A percentile compares a stretch with the other conserved stretches of the same genome.
These are phyloP conservation scores for Cercospora citrullina DNA, from an alignment of 2,329 filamentous ascomycete genomes.

Conservation along the genomic window DNA sequence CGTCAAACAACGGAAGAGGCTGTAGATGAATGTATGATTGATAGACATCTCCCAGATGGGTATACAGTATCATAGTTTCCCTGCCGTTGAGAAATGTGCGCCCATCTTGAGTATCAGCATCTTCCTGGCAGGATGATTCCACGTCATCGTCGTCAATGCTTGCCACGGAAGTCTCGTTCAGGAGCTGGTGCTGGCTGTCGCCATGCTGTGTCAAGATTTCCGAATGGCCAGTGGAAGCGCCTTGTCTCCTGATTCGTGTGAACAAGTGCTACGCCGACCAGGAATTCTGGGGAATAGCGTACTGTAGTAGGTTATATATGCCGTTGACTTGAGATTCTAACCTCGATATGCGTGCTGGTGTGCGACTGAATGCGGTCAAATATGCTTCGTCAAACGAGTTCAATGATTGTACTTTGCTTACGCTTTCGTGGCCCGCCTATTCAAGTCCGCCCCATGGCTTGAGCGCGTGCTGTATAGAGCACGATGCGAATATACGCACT, in stretches of 20 bases:
- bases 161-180: background rate
- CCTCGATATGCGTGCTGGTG: background rate
- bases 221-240: background rate
- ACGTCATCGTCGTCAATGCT: background rate
- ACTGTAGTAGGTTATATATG: background rate
- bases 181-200: background rate
- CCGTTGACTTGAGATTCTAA: background rate
- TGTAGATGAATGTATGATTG: background rate
- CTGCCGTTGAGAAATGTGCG: background rate
- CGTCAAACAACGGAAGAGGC: background rate
- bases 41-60: background rate
- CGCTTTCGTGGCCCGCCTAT: too few relatives aligned
- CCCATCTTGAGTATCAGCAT: background rate
- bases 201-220: background rate
- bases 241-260: background rate
- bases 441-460: too few relatives aligned
- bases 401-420: background rate
- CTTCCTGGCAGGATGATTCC: background rate
- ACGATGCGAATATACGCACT: too few relatives aligned
- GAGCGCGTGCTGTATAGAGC: too few relatives aligned
- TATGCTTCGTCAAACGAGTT: background rate
- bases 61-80: background rate
- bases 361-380: background rate
- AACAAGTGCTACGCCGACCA: background rate
- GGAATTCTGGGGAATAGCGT: background rate